Percentiles rank a stretch among this genome's conserved stretches.
These are phyloP conservation scores for Hymenoscyphus scutula DNA, from an alignment of 2,329 filamentous ascomycete genomes.

Conservation along the genomic window DNA sequence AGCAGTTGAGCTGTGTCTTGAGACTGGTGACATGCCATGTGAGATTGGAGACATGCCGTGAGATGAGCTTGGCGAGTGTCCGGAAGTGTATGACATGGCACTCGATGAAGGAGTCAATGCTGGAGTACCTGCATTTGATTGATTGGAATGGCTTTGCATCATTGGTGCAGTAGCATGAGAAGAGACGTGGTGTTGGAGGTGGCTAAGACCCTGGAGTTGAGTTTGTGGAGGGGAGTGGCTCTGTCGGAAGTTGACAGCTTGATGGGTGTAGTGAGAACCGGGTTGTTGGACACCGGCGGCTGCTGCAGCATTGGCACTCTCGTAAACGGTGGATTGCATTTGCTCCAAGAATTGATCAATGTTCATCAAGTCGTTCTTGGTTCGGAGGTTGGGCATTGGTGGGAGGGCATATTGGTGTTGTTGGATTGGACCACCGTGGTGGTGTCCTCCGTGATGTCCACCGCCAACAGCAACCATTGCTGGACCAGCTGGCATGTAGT, in stretches of 20 bases:
- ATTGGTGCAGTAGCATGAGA: slow-evolving; percentile 51
- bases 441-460: slow-evolving; percentile 38
- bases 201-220: slow-evolving; percentile 27
- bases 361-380: slow-evolving; percentile 89
- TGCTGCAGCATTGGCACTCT: slow-evolving; percentile 80
- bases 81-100: slow-evolving; percentile 72
- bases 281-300: slow-evolving; percentile 75
- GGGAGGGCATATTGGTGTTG: slow-evolving; percentile 80
- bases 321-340: slow-evolving; percentile 94
- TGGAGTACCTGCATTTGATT: slow-evolving; percentile 59
- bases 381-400: slow-evolving; percentile 83
- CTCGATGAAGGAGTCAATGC: slow-evolving; percentile 75
- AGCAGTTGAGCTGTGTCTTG: slow-evolving; percentile 55
- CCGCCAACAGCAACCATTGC: slow-evolving; percentile 55
- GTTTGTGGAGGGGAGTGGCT: slow-evolving; percentile 52
- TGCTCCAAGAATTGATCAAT: slow-evolving; percentile 95
- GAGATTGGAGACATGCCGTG: slow-evolving; percentile 40
- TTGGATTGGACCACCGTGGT: slow-evolving; percentile 50
- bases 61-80: slow-evolving; percentile 71
- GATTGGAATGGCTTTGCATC: slow-evolving; percentile 59
- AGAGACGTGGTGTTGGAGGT: slow-evolving; percentile 37
- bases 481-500: slow-evolving; percentile 54
- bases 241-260: slow-evolving; percentile 54
- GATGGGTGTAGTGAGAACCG: slow-evolving; percentile 62
- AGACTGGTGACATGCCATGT: slow-evolving; percentile 57